Percentiles rank a stretch among this genome's conserved stretches.
These are phyloP conservation scores for Crotalaria pallida DNA, from an alignment of 306 rosid genomes.

Conservation along the genomic window DNA sequence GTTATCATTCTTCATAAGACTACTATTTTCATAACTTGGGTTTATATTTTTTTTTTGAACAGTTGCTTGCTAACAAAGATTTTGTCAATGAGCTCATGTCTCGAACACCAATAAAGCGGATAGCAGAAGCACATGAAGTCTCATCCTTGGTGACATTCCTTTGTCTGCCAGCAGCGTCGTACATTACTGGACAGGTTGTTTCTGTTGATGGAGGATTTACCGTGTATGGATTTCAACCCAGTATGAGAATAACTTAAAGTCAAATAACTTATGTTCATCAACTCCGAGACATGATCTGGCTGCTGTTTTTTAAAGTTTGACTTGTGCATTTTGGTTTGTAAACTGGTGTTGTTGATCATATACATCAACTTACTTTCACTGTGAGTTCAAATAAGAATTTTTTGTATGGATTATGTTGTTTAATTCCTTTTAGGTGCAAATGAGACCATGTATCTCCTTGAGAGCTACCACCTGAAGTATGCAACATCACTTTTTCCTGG, in stretches of 20 bases:
- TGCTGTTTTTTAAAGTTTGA: not conserved
- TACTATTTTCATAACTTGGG: not conserved
- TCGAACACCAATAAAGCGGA: constrained; percentile 54
- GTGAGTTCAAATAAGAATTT: not conserved
- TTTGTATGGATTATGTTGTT: not conserved
- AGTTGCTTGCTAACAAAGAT: constrained; percentile 48
- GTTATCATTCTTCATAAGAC: not conserved
- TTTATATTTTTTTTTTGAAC: constrained; percentile 11
- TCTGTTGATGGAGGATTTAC: constrained; percentile 60
- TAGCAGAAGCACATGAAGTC: constrained; percentile 74
- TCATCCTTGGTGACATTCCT: constrained; percentile 82
- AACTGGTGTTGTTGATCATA: not conserved
- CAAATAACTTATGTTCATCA: not conserved
- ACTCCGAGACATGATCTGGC: not conserved
- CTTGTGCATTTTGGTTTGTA: not conserved
- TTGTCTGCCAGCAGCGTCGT: constrained; percentile 72
- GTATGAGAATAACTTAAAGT: constrained; percentile 8
- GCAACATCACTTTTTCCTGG: not conserved
- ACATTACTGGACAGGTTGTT: constrained; percentile 58
- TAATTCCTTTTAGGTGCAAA: not conserved
- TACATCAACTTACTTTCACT: not conserved
- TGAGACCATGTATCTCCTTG: not conserved
- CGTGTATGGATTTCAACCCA: constrained; percentile 38
- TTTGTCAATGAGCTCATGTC: constrained; percentile 36
- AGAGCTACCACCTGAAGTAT: not conserved